Conservation (phyloP, 345 rosid species). For the Geranium brycei region DNA sequence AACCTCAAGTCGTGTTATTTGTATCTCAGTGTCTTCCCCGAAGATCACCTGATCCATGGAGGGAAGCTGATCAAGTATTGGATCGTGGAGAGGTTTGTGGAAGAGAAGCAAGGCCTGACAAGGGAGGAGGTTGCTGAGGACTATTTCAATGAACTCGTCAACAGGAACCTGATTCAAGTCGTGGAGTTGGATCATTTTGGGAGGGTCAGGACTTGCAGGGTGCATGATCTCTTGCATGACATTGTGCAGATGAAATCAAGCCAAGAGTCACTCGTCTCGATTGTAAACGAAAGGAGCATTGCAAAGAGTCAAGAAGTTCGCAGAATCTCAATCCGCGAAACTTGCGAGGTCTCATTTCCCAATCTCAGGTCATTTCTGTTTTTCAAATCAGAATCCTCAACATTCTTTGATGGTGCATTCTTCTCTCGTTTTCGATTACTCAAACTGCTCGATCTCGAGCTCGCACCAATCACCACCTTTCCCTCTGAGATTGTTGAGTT, state of each 20-base stretch:
- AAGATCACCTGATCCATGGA: constrained; percentile 1
- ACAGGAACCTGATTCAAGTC: constrained; percentile 9
- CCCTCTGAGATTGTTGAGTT: constrained; percentile 1
- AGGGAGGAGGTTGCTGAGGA: constrained; percentile 11
- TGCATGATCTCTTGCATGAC: constrained; percentile 9
- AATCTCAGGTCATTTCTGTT: constrained; percentile 1
- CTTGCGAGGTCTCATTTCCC: not conserved
- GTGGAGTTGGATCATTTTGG: constrained; percentile 1
- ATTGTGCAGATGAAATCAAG: constrained; percentile 4
- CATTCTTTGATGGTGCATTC: not conserved
- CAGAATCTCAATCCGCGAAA: not conserved
- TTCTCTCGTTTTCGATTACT: not conserved
- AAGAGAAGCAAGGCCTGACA: not conserved
- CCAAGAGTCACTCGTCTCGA: constrained; percentile 4
- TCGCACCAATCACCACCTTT: constrained; percentile 2
- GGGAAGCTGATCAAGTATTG: constrained; percentile 9
- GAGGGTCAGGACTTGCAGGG: constrained; percentile 5
- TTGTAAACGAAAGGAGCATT: not conserved
- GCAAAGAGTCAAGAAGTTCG: not conserved
- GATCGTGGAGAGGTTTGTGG: constrained; percentile 17
- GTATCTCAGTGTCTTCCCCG: constrained; percentile 16
- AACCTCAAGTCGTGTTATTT: constrained; percentile 12
- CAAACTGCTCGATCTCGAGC: constrained; percentile 6
- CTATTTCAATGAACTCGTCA: constrained; percentile 9
- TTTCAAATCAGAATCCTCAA: not conserved